Evolutionary conservation across 2,329 filamentous ascomycete genomes (phyloP).

Genomic region (Mariannaea elegans): DNA sequence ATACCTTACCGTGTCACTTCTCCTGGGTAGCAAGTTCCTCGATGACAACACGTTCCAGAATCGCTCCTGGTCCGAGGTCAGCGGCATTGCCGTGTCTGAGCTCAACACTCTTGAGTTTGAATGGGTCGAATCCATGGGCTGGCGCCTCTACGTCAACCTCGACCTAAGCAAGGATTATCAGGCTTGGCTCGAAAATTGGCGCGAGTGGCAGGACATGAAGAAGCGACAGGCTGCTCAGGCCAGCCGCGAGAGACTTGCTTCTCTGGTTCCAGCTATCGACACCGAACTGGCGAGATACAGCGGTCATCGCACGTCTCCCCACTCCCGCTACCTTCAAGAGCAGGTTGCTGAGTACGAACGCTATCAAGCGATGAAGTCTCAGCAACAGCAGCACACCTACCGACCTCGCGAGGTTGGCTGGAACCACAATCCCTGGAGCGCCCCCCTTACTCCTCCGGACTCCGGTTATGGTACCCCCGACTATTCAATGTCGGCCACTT

Average conservation of each 20-base stretch:
- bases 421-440: slow-evolving; percentile 56
- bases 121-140: slow-evolving; percentile 85
- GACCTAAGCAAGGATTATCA: slow-evolving; percentile 77
- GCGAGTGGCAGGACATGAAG: slow-evolving; percentile 64
- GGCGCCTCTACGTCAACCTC: slow-evolving; percentile 87
- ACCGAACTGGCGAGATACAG: slow-evolving; percentile 51
- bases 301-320: slow-evolving; percentile 47
- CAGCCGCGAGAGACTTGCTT: slow-evolving; percentile 59
- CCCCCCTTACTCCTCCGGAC: slow-evolving; percentile 66
- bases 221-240: slow-evolving; percentile 60
- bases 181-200: slow-evolving; percentile 69
- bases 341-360: slow-evolving; percentile 64
- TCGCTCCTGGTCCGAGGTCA: slow-evolving; percentile 95
- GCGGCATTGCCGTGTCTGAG: slow-evolving; percentile 84
- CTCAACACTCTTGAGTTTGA: slow-evolving; percentile 87
- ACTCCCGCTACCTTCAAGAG: slow-evolving; percentile 61
- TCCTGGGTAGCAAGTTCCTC: slow-evolving; percentile 93
- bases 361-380: slow-evolving; percentile 55
- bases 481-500: slow-evolving; percentile 63
- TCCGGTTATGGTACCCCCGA: slow-evolving; percentile 70
- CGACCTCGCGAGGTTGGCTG: slow-evolving; percentile 56
- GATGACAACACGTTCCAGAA: slow-evolving; percentile 99
- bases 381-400: slow-evolving; percentile 47
- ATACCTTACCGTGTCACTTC: slow-evolving; percentile 83
- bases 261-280: slow-evolving; percentile 59